Evolutionary conservation across 768 basidiomycete genomes (phyloP), one percentile per base, ranked within the genome.

Genomic region (Kwoniella sp.): DNA sequence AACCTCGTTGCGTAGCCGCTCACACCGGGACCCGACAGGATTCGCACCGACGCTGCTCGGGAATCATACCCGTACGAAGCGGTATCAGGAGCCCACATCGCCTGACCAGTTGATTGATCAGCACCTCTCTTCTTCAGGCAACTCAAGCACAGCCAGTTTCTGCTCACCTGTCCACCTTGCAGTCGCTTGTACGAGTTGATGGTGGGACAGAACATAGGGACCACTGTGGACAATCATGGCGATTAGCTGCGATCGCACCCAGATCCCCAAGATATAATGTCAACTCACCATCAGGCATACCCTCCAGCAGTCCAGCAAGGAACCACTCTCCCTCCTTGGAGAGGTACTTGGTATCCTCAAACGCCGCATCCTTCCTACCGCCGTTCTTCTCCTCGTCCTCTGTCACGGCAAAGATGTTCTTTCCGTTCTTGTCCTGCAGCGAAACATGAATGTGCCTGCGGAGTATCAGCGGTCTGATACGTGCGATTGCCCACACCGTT

Each of bases 181-280:
- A 99, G 82, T 14, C 95, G 88, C 71, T 98, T 99, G 78, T 99
- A 99, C 7, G 93, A 91, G 66, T 93, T 93, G 75, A 95, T 85
- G 0, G 88, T 93, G 1, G 89, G 90, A 60, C 79, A 75, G 70
- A 88, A 86, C 80, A 84, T 79, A 7, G 89, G 89, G 82, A 91
- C 83, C 42, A 91, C 88, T 73, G 46, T n/a, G 10, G 46, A 9
- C 17, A 3, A 22, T 10, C 17, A 29, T 7, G 5, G 37, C 12
- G 26, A 14, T 26, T 46, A 11, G 9, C 19, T 38, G 4, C 5
- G 32, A 23, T 27, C 3, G 27, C 3, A 25, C n/a, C 3, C 9
- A 36, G 17, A 33, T 15, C 33, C 50, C 17, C 11, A 26, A 8
- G n/a, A 40, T 22, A 25, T 4, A 12, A 12, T 19, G 41, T 20